phyloP scores from a whole-genome alignment of 2,329 filamentous ascomycete species.

The Coniochaeta ligniaria region DNA sequence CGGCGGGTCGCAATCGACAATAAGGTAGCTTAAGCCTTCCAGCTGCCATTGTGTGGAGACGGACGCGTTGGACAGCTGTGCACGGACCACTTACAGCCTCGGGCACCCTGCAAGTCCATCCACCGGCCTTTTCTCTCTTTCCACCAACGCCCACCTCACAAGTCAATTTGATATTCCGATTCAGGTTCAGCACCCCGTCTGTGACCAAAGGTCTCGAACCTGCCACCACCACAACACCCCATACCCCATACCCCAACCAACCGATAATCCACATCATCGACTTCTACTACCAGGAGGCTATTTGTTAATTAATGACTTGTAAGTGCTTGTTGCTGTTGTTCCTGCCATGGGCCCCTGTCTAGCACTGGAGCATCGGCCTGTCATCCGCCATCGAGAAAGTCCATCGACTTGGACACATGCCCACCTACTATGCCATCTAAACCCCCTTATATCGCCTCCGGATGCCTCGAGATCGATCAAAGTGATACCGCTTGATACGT shows the following conservation, averaged over 20 bases:
- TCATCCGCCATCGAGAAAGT: conserved; percentile 24
- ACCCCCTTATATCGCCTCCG: conserved; percentile 15
- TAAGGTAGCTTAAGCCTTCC: background rate
- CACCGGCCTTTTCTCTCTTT: background rate
- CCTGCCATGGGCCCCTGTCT: conserved; percentile 22
- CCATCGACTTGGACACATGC: conserved; percentile 16
- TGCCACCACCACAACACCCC: conserved; percentile 5
- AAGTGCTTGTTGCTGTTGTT: conserved; percentile 28
- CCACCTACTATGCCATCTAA: conserved; percentile 26
- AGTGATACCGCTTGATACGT: conserved; percentile 23
- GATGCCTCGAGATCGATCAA: conserved; percentile 25
- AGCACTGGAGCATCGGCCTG: conserved; percentile 16
- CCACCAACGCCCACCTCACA: background rate
- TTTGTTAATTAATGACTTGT: conserved; percentile 47
- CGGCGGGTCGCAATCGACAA: background rate
- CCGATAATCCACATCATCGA: conserved; percentile 4
- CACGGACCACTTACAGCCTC: background rate
- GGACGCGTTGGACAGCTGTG: background rate
- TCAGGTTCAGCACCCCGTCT: background rate
- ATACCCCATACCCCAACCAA: background rate
- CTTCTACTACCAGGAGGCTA: conserved; percentile 28
- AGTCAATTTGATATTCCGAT: conserved; percentile 10
- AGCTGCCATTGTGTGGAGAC: background rate
- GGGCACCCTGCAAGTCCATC: background rate
- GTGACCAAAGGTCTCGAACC: conserved; percentile 1